phyloP scores from a whole-genome alignment of 2,329 filamentous ascomycete species.

The Aspergillus persii region DNA sequence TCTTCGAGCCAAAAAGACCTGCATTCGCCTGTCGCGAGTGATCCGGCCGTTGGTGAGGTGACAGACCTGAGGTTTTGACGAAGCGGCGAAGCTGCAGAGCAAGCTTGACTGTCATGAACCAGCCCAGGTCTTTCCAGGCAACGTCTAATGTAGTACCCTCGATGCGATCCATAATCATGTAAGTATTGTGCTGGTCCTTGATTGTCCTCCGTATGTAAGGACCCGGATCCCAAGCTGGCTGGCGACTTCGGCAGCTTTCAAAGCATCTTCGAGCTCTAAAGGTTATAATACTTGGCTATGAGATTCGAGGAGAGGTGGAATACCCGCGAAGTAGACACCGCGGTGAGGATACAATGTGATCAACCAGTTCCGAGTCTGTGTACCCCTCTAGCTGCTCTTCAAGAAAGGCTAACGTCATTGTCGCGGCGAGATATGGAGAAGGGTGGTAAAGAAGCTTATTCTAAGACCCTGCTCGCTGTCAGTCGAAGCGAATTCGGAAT shows the following conservation, averaged over 20 bases:
- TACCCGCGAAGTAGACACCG: neutral
- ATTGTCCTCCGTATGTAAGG: conserved; percentile 1
- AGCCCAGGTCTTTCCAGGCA: conserved; percentile 1
- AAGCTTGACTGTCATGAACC: conserved; percentile 17
- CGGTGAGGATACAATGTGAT: neutral
- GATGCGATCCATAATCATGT: neutral
- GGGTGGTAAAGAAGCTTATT: neutral
- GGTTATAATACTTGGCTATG: conserved; percentile 9
- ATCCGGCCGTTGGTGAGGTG: conserved; percentile 22
- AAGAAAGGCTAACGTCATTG: neutral
- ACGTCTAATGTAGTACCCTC: neutral
- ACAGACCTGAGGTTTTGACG: conserved; percentile 15
- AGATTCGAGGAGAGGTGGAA: neutral
- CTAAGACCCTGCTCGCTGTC: too few relatives aligned
- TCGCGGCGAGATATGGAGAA: neutral
- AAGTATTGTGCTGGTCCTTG: neutral
- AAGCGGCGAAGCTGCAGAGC: conserved; percentile 21
- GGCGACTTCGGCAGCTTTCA: conserved; percentile 17
- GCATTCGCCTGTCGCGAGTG: conserved; percentile 13
- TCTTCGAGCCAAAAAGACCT: conserved; percentile 23
- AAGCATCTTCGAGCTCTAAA: conserved; percentile 14
- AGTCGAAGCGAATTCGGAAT: too few relatives aligned
- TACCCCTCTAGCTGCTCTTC: neutral
- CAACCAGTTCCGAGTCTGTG: neutral
- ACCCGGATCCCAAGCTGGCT: conserved; percentile 18